Evolutionary conservation across 805 yeast genomes (phyloP).

Genomic region (Candida caryicola): DNA sequence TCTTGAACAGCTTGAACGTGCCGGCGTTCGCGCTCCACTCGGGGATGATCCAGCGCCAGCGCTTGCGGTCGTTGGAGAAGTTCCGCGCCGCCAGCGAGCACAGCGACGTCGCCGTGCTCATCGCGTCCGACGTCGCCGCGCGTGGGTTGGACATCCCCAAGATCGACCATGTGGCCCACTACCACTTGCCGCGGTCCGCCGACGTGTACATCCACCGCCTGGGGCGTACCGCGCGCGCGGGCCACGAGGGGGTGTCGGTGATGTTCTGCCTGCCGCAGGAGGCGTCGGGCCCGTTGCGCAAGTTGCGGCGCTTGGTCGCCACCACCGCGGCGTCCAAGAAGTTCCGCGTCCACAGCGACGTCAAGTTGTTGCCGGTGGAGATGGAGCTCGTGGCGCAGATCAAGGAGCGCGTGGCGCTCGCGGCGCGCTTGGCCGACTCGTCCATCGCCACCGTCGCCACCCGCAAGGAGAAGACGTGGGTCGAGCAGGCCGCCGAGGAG

Average conservation of each 20-base stretch:
- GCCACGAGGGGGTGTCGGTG: conserved; percentile 89
- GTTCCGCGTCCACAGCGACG: conserved; percentile 44
- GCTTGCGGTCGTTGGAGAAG: conserved; percentile 80
- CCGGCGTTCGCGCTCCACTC: conserved; percentile 83
- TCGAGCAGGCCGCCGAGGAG: conserved; percentile 88
- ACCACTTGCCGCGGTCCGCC: conserved; percentile 91
- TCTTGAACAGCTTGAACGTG: conserved; percentile 65
- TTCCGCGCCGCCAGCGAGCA: conserved; percentile 55
- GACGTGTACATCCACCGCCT: conserved; percentile 94
- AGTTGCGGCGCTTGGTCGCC: conserved; percentile 60
- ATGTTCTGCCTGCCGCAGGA: conserved; percentile 93
- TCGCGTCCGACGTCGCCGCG: conserved; percentile 98
- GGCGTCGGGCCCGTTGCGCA: conserved; percentile 81
- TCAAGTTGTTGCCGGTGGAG: conserved; percentile 73
- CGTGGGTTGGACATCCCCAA: conserved; percentile 92
- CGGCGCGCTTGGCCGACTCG: conserved; percentile 74
- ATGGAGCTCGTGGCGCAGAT: conserved; percentile 68
- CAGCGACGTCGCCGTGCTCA: conserved; percentile 60
- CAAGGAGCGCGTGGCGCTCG: conserved; percentile 62
- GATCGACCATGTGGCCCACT: conserved; percentile 92
- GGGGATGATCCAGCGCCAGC: conserved; percentile 90
- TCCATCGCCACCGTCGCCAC: conserved; percentile 57
- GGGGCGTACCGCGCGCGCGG: conserved; percentile 98
- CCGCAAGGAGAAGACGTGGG: conserved; percentile 74
- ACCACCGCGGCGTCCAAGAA: conserved; percentile 21